These are phyloP conservation scores for Litchi chinensis DNA, from an alignment of 345 rosid species.

Conservation along the genomic window DNA sequence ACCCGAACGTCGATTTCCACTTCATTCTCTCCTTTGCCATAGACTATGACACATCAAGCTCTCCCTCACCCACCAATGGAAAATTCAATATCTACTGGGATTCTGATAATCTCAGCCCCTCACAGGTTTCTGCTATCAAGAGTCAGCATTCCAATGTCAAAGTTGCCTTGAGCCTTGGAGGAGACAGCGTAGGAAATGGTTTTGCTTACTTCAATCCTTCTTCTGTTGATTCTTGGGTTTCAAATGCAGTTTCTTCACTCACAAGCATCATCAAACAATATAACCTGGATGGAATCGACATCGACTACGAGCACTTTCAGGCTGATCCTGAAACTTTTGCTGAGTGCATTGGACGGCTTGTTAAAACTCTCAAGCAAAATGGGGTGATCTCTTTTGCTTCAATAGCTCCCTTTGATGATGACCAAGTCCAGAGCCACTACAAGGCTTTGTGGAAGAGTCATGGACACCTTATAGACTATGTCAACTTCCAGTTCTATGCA, in stretches of 20 bases:
- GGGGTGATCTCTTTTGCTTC: conserved; percentile 36
- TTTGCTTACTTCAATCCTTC: conserved; percentile 26
- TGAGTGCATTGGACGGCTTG: conserved; percentile 34
- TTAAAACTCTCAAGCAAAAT: conserved; percentile 30
- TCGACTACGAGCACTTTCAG: conserved; percentile 36
- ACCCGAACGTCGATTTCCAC: conserved; percentile 30
- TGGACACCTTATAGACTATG: conserved; percentile 36
- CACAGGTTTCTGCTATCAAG: conserved; percentile 33
- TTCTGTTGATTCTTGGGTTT: conserved; percentile 30
- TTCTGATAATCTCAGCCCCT: conserved; percentile 32
- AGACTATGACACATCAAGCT: conserved; percentile 30
- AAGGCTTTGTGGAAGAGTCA: conserved; percentile 46
- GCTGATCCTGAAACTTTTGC: conserved; percentile 36
- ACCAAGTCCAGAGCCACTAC: conserved; percentile 38
- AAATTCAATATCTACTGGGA: conserved; percentile 44
- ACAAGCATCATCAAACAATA: conserved; percentile 29
- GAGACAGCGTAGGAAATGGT: conserved; percentile 19
- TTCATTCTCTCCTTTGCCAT: conserved; percentile 46
- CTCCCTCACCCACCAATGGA: conserved; percentile 39
- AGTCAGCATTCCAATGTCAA: conserved; percentile 29
- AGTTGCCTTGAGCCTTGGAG: conserved; percentile 40
- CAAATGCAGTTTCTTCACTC: conserved; percentile 34
- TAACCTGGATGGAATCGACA: conserved; percentile 37
- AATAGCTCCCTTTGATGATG: conserved; percentile 43
- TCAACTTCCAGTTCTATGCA: conserved; percentile 51